Conservation (phyloP, 352 stramenopile genomes). For the Globisporangium yorkense region DNA sequence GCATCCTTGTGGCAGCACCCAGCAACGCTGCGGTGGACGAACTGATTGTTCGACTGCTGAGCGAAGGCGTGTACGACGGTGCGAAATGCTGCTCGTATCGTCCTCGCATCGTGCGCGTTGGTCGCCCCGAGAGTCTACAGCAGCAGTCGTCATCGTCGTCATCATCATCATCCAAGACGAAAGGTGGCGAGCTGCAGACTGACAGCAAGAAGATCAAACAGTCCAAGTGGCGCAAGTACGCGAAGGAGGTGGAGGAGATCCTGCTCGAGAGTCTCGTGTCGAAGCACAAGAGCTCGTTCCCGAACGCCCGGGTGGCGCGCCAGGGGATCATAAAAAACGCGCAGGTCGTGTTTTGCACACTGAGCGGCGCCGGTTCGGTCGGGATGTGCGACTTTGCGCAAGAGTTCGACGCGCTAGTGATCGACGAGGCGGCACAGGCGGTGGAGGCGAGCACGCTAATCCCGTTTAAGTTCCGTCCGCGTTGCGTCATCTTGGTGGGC, state of each 20-base stretch:
- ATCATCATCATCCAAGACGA: constrained; percentile 9
- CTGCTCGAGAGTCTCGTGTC: constrained; percentile 61
- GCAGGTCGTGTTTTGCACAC: constrained; percentile 82
- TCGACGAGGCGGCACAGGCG: constrained; percentile 97
- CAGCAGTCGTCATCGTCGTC: constrained; percentile 17
- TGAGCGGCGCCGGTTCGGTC: constrained; percentile 72
- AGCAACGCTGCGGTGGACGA: constrained; percentile 82
- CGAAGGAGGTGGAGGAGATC: constrained; percentile 62
- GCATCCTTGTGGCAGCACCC: constrained; percentile 65
- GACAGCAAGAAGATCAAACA: constrained; percentile 45
- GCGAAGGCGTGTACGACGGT: constrained; percentile 54
- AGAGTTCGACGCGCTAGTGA: constrained; percentile 95
- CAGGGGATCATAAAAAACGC: constrained; percentile 68
- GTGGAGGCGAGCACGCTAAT: constrained; percentile 96
- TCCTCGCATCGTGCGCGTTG: constrained; percentile 68
- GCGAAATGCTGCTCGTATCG: constrained; percentile 40
- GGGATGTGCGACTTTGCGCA: constrained; percentile 87
- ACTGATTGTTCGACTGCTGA: constrained; percentile 61
- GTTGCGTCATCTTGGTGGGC: constrained; percentile 80
- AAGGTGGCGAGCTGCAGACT: constrained; percentile 8
- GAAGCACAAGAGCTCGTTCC: constrained; percentile 55
- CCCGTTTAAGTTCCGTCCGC: constrained; percentile 90
- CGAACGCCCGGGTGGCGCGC: constrained; percentile 43
- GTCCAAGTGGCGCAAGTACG: constrained; percentile 73
- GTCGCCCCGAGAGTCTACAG: constrained; percentile 47